phyloP scores from a whole-genome alignment of 305 asterid species.

The Euphrasia arctica region DNA sequence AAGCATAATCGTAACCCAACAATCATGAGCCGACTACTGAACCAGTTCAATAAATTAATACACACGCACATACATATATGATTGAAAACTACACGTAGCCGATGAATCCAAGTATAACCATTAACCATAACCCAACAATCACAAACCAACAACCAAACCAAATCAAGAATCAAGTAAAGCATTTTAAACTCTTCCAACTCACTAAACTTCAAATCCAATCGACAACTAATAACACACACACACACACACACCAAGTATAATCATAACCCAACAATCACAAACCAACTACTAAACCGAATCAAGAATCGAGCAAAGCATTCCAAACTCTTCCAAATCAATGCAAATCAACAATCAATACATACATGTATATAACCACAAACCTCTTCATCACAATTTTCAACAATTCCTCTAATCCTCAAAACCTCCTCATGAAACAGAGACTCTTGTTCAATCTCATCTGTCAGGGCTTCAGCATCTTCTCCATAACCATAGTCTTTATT shows the following conservation, averaged over 20 bases:
- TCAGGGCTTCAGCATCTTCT: conserved; percentile 48
- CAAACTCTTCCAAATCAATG: neutral
- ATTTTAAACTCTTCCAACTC: neutral
- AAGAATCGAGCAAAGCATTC: neutral
- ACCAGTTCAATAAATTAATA: neutral
- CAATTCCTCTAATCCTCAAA: conserved; percentile 37
- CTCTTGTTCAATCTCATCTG: conserved; percentile 47
- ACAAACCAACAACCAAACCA: neutral
- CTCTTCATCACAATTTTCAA: conserved; percentile 38
- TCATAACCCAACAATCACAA: neutral
- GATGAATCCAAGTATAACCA: no score
- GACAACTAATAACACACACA: no score
- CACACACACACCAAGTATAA: conserved; percentile 17
- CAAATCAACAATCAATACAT: neutral
- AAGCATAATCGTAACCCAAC: neutral
- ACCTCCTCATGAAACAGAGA: conserved; percentile 35
- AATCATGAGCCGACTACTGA: no score
- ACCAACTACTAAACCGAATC: neutral
- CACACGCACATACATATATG: neutral
- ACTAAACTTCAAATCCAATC: neutral
- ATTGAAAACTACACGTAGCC: conserved; percentile 17
- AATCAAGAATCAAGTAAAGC: neutral
- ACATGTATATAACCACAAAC: conserved; percentile 19
- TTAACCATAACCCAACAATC: neutral
- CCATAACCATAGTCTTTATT: conserved; percentile 28